Evolutionary conservation across 768 basidiomycete genomes (phyloP), one percentile per base, ranked within the genome.

Genomic region (Dacryopinax primogenitus): DNA sequence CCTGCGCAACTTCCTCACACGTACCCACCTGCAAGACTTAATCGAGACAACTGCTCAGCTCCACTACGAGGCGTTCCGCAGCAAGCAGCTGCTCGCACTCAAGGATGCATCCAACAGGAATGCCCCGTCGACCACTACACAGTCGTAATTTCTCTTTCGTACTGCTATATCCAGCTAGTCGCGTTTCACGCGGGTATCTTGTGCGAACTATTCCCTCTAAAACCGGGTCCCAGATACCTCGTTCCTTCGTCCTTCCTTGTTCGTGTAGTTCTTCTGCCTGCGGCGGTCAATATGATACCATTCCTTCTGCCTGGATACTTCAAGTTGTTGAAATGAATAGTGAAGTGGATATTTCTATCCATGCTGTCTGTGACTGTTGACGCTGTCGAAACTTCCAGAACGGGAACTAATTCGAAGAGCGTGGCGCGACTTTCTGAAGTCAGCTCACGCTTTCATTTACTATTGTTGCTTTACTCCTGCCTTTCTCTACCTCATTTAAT

Each of bases 51-150:
- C 96, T 11, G 93, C 96, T 12, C 90, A 94, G 76, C 96, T 95
- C 75, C 95, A 99, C 78, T 99, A 98, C 75, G 95, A 99, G 80
- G 92, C 94, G 9, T 99, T 99, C 92, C 86, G 95, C 69, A 95
- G 92, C 71, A 97, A 97, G 80, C 95, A 99, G 79, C 77, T 98
- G 70, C 81, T 97, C 58, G 95, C 95, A 15, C 84, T 98, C 72
- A 98, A 98, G 82, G 95, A 98, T 78, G 89, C 90, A 37, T 92
- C 92, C 16, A 65, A 37, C 32, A 13, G 51, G 51, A 58, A 58
- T 30, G 51, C 51, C 13, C 51, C 51, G 3, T 58, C 51, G 51
- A 28, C 51, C 32, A 30, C 51, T 58, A 30, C 51, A 30, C 51
- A 58, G 30, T 58, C 51, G 51, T 58, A 58, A 18, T 23, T 30